A percentile compares a stretch with the other conserved stretches of the same genome.
Conservation (phyloP, 768 basidiomycete genomes). For the Gloeopeniophorella convolvens region DNA sequence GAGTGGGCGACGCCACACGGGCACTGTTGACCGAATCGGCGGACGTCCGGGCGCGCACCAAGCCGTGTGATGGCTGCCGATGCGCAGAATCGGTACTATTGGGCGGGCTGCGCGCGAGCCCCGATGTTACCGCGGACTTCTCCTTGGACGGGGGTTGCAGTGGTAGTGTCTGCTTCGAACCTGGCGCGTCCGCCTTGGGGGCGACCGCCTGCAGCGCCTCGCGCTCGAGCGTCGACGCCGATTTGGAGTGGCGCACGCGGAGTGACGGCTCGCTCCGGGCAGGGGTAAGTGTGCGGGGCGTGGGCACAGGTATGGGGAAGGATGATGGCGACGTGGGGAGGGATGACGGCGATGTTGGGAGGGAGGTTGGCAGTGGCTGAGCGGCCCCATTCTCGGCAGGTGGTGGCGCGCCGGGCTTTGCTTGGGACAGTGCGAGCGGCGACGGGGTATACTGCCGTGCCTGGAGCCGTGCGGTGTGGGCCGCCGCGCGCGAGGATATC, state of each 20-base stretch:
- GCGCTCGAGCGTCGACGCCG: background rate
- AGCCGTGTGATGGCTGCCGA: too few species aligned
- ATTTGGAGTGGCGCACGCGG: background rate
- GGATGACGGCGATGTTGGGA: conserved; percentile 3
- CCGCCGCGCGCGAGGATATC: conserved; percentile 4
- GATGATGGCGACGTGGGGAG: too few species aligned
- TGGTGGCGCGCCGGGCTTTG: too few species aligned
- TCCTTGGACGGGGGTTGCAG: too few species aligned
- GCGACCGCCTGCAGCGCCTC: background rate
- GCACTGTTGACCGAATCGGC: too few species aligned
- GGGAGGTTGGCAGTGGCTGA: background rate
- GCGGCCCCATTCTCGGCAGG: too few species aligned
- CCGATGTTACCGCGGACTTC: too few species aligned
- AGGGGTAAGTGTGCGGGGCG: conserved; percentile 3
- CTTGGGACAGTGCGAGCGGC: conserved; percentile 12
- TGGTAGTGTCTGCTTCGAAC: conserved; percentile 4
- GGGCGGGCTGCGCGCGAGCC: too few species aligned
- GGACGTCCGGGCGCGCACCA: too few species aligned
- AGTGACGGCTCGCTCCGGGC: conserved; percentile 10
- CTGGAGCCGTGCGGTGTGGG: conserved; percentile 9
- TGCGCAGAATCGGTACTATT: too few species aligned
- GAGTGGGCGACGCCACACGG: too few species aligned
- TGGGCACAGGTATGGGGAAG: too few species aligned
- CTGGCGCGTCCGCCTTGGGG: background rate
- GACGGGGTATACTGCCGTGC: conserved; percentile 21